Evolutionary conservation across 306 rosid species (phyloP).

Genomic region (Delonix regia): DNA sequence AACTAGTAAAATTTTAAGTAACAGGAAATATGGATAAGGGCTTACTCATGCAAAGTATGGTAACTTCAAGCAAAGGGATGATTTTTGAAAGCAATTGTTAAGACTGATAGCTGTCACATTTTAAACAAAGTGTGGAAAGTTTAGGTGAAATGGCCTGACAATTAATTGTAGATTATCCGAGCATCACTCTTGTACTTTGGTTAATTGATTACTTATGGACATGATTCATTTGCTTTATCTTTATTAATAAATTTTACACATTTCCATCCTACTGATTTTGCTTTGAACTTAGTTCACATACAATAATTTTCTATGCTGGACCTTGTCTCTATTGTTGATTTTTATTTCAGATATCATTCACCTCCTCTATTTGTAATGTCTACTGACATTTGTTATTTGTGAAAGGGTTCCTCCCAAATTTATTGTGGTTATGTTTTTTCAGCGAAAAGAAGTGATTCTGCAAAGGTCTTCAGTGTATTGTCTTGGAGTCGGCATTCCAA

Average conservation of each 20-base stretch:
- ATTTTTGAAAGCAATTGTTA: constrained; percentile 2
- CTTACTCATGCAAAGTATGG: neutral
- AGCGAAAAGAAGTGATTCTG: constrained; percentile 78
- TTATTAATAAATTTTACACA: constrained; percentile 6
- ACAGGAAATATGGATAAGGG: neutral
- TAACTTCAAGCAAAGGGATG: neutral
- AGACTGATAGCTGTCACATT: constrained; percentile 5
- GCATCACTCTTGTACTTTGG: neutral
- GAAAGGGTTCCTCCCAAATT: constrained; percentile 18
- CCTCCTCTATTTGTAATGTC: neutral
- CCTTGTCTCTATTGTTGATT: constrained; percentile 18
- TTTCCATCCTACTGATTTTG: neutral
- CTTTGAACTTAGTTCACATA: constrained; percentile 9
- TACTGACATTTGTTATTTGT: constrained; percentile 14
- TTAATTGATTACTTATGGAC: neutral
- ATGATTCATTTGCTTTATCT: neutral
- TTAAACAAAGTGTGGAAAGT: neutral
- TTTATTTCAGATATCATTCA: constrained; percentile 26
- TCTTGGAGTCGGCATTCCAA: constrained; percentile 79
- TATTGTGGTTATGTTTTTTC: constrained; percentile 32
- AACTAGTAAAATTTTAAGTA: neutral
- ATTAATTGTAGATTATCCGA: neutral
- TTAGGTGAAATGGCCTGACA: constrained; percentile 5
- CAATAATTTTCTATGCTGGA: constrained; percentile 1
- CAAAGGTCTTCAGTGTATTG: constrained; percentile 81